Evolutionary conservation across 306 rosid species (phyloP), one percentile per base, ranked within the genome.

Genomic region (Glycine latifolia): DNA sequence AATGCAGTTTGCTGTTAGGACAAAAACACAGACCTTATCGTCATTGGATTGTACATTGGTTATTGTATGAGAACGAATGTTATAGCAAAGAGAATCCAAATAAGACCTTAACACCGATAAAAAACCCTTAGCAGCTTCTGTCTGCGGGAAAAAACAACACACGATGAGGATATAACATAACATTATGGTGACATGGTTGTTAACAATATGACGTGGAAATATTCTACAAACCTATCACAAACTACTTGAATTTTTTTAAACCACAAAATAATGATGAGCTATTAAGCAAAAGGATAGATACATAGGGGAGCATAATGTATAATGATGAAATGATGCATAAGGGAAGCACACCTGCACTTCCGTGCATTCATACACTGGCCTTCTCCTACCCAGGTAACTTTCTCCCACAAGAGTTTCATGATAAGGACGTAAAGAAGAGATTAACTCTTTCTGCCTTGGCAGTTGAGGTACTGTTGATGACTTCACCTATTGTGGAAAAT

Each of bases 21-120:
- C 43, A 67, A 70, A 84, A 75, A 69, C 50, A 85, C 88, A 75
- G 39, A 96, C 99, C 99, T 96, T 96, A 85, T 96, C 98, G 20
- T 93, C 95, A 79, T 96, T 94, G 13, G 99, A 96, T 77, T 96
- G 99, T 73, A 96, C 99, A 68, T 96, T 96, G 49, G 99, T 96
- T 83, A 96, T 96, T 65, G 99, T 96, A 77, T 96, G 97, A 8
- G 99, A 90, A 71, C 99, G 97, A 78, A 96, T 91, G 80, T 91
- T 94, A 46, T 58, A 52, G 85, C 99, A 92, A 83, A 96, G 99
- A 79, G 98, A 91, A 88, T 94, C 95, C 95, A 91, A 87, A 89
- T 96, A 96, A 79, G 86, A 56, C 86, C 99, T 91, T 47, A 96
- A 84, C 77, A 86, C 91, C 52, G 83, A 78, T 49, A 96, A 88